Evolutionary conservation across 148 eudicot genomes (phyloP), one percentile per base, ranked within the genome.

Genomic region (Dysphania ambrosioides): DNA sequence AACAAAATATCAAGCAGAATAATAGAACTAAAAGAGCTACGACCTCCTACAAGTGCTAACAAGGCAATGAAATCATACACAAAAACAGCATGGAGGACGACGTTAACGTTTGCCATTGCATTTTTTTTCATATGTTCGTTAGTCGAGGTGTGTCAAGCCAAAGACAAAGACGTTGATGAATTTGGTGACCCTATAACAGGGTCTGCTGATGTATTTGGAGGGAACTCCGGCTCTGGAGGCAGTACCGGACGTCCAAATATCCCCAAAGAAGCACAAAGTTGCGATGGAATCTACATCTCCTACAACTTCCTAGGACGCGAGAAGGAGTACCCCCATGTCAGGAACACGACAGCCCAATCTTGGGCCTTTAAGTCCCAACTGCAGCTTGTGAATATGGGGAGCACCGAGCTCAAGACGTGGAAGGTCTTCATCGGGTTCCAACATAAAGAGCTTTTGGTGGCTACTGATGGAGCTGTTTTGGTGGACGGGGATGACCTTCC

Each of bases 281-380:
- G 92, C 61, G 83, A 88, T 61, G 90, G 92, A 6, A 79, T 88
- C 23, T 88, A 83, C 70, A 32, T 88, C 4, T 12, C 85, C 1
- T 88, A 88, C 76, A 40, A 69, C 49, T 88, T 85, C 56, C 66
- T 75, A 38, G 72, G 82, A 1, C 74, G 90, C 1, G 79, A 71
- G 21, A 85, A 83, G 67, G 82, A 78, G 44, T 85, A 83, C 72
- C 92, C 90, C 11, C 79, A 58, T 29, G 57, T 85, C 18, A 85
- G 75, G 47, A 85, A 87, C 71, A 76, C 56, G 21, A 74, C 84
- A 10, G 86, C 86, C 0, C 92, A 88, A 71, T 64, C 92, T 5
- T 88, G 89, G 88, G 83, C 88, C 0, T 88, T 88, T 61, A 76
- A 83, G 58, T 71, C 86, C 5, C 79, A 68, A 78, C 38, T 76